phyloP scores from a whole-genome alignment of 2,329 filamentous ascomycete genomes.

The Rhynchosporium graminicola region DNA sequence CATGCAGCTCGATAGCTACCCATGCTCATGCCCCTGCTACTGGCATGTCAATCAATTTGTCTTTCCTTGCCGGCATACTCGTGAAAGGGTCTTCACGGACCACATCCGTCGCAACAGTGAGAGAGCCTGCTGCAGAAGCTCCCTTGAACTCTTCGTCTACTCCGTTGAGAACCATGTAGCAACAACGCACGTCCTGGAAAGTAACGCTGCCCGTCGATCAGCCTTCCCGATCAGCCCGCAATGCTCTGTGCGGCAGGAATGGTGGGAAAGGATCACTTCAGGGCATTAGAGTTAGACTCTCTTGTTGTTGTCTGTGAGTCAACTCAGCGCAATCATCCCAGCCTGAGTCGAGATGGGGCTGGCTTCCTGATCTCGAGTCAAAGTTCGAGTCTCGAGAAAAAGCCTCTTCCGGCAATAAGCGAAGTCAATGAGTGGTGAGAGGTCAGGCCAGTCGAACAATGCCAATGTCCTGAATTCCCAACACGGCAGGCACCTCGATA shows the following conservation, averaged over 20 bases:
- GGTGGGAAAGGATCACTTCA: background rate
- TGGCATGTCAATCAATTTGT: constrained; percentile 22
- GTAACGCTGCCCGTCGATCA: constrained; percentile 17
- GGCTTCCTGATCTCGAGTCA: background rate
- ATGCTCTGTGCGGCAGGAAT: background rate
- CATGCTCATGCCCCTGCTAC: constrained; percentile 5
- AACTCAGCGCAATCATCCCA: constrained; percentile 11
- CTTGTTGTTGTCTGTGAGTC: background rate
- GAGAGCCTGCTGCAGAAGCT: constrained; percentile 24
- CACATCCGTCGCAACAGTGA: background rate
- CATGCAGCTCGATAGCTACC: constrained; percentile 32
- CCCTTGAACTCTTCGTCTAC: constrained; percentile 22
- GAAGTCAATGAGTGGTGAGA: constrained; percentile 26
- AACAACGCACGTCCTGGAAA: background rate
- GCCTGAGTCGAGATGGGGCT: constrained; percentile 10
- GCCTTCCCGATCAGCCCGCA: constrained; percentile 18
- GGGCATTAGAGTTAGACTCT: constrained; percentile 1
- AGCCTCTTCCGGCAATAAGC: constrained; percentile 4
- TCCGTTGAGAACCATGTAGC: background rate
- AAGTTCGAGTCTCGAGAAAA: constrained; percentile 7
- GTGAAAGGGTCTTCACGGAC: constrained; percentile 25
- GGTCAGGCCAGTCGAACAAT: constrained; percentile 21
- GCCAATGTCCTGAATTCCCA: constrained; percentile 17
- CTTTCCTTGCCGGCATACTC: constrained; percentile 28
- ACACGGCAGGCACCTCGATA: constrained; percentile 19